These are phyloP conservation scores for Chlorella sp. DNA, from an alignment of 139 green algal genomes.

Conservation along the genomic window DNA sequence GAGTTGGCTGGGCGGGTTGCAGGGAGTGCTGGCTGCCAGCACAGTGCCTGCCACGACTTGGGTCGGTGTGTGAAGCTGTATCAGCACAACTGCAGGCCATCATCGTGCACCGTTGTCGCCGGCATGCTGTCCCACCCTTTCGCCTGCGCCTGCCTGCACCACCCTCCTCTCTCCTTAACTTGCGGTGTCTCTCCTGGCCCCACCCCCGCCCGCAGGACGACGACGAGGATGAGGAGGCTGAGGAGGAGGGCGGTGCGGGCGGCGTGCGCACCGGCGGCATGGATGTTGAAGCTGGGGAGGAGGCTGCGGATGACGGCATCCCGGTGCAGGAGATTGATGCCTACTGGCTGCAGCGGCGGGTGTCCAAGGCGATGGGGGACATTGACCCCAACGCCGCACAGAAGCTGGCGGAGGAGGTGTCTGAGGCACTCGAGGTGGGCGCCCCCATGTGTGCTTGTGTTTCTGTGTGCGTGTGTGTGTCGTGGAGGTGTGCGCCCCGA, in stretches of 20 bases:
- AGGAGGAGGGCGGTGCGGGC: constrained; percentile 35
- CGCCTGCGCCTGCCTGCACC: background rate
- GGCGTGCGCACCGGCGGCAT: constrained; percentile 49
- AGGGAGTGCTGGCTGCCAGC: too few species aligned
- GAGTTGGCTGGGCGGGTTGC: too few species aligned
- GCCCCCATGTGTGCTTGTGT: background rate
- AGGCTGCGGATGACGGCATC: constrained; percentile 53
- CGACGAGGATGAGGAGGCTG: constrained; percentile 60
- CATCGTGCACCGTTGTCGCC: too few species aligned
- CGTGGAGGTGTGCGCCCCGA: background rate
- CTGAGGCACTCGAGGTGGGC: constrained; percentile 55
- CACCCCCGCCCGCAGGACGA: constrained; percentile 21
- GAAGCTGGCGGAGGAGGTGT: constrained; percentile 82
- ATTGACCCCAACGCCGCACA: constrained; percentile 80
- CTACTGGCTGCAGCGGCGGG: constrained; percentile 97
- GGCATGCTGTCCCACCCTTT: too few species aligned
- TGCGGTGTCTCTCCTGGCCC: background rate
- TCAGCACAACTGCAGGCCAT: too few species aligned
- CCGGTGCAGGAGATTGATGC: constrained; percentile 91
- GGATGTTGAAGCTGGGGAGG: constrained; percentile 67
- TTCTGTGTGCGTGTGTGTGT: background rate
- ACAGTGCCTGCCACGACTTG: too few species aligned
- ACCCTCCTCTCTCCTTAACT: background rate
- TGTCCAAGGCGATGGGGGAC: constrained; percentile 73
- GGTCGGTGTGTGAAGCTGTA: too few species aligned